Conservation (phyloP, 495 filamentous ascomycete species). For the Neurospora sp. region DNA sequence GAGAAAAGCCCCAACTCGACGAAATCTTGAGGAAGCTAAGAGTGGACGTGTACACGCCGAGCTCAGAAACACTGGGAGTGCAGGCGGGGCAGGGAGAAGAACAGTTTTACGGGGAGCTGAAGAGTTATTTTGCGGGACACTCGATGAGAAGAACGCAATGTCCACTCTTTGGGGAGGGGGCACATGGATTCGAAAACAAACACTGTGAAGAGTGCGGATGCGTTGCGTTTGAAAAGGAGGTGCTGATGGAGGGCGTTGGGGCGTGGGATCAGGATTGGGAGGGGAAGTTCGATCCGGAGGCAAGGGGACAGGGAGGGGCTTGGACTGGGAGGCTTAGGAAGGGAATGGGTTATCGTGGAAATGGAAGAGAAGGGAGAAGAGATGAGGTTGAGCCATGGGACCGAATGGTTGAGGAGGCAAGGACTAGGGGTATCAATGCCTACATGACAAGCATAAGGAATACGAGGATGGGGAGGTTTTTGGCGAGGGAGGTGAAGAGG, state of each 20-base stretch:
- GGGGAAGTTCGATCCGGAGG: background rate
- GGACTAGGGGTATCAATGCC: background rate
- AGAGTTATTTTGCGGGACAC: background rate
- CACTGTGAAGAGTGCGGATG: background rate
- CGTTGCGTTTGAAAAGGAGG: background rate
- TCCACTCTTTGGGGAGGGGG: background rate
- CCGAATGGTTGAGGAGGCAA: background rate
- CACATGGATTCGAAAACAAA: background rate
- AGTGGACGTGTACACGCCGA: conserved; percentile 6
- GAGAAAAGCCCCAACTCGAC: background rate
- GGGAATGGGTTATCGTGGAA: background rate
- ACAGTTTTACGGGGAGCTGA: background rate
- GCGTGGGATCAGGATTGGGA: background rate
- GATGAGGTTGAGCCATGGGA: background rate
- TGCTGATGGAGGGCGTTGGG: background rate
- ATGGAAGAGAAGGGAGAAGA: background rate
- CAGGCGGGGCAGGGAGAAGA: background rate
- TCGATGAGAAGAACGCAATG: background rate
- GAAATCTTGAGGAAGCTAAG: conserved; percentile 1
- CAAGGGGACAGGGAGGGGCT: background rate
- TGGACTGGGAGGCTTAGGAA: background rate
- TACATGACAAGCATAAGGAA: background rate
- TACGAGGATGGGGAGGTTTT: background rate
- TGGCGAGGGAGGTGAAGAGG: background rate
- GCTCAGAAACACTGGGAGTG: background rate